Evolutionary conservation across 2,329 filamentous ascomycete species (phyloP).

Genomic region (Epichloe sp.): DNA sequence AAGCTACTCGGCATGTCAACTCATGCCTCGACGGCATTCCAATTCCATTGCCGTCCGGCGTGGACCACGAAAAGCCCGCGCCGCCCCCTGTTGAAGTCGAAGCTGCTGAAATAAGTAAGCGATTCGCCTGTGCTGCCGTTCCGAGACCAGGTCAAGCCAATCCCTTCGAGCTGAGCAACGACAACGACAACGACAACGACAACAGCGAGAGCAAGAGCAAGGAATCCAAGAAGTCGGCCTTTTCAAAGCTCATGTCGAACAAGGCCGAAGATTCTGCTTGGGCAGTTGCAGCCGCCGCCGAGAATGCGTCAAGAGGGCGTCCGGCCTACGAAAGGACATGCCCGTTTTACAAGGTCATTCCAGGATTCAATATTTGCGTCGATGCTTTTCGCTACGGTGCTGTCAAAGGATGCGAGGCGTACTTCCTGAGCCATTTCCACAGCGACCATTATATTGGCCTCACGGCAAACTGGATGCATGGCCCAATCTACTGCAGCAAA

Average conservation of each 20-base stretch:
- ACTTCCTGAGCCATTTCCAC: slow-evolving; percentile 96
- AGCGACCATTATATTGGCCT: slow-evolving; percentile 94
- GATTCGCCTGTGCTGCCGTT: slow-evolving; percentile 54
- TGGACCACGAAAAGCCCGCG: slow-evolving; percentile 7
- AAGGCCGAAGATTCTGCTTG: slow-evolving; percentile 86
- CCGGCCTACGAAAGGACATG: slow-evolving; percentile 82
- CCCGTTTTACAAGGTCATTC: slow-evolving; percentile 97
- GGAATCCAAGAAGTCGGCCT: slow-evolving; percentile 50
- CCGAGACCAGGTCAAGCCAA: slow-evolving; percentile 70
- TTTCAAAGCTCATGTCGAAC: slow-evolving; percentile 83
- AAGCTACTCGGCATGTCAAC: slow-evolving; percentile 79
- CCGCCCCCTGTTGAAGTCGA: slow-evolving; percentile 17
- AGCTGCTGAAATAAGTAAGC: slow-evolving; percentile 33
- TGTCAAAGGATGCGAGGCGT: slow-evolving; percentile 81
- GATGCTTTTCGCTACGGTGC: slow-evolving; percentile 94
- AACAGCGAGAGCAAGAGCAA: slow-evolving; percentile 14
- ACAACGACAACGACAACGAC: slow-evolving; percentile 19
- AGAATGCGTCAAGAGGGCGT: slow-evolving; percentile 66
- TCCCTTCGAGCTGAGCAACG: slow-evolving; percentile 47
- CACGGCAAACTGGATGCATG: slow-evolving; percentile 78
- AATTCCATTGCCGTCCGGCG: slow-evolving; percentile 38
- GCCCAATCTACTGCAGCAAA: slow-evolving; percentile 90
- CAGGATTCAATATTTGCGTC: slow-evolving; percentile 82
- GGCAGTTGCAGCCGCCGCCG: slow-evolving; percentile 71
- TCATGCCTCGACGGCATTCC: slow-evolving; percentile 78